These are phyloP conservation scores for Carex pumila DNA, from an alignment of 176 grass and related monocot species.

Conservation along the genomic window DNA sequence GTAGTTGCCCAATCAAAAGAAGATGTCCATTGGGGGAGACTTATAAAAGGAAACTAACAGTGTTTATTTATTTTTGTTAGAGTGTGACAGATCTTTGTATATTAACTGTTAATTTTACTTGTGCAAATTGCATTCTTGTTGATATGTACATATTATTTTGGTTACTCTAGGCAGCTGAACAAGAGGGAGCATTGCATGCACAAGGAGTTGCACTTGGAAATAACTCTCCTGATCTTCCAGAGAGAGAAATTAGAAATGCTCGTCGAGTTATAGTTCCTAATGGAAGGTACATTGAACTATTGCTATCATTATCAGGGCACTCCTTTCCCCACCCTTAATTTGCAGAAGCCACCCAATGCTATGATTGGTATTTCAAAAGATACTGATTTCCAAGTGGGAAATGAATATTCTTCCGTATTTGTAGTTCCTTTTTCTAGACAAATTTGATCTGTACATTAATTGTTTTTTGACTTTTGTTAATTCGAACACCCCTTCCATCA, in stretches of 20 bases:
- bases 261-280: slow-evolving; percentile 22
- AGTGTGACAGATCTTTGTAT: not conserved
- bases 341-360: not conserved
- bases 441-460: not conserved
- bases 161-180: slow-evolving; percentile 41
- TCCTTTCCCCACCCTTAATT: not conserved
- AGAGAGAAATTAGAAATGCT: slow-evolving; percentile 28
- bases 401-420: not conserved
- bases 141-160: slow-evolving; percentile 2
- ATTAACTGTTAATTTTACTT: not conserved
- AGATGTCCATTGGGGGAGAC: not conserved
- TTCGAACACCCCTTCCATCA: not conserved
- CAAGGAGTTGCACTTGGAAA: slow-evolving; percentile 28
- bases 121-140: slow-evolving; percentile 16
- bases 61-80: not conserved
- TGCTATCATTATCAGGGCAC: not conserved
- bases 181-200: slow-evolving; percentile 40
- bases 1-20: not conserved
- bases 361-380: not conserved
- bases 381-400: not conserved
- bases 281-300: slow-evolving; percentile 50
- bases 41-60: not conserved
- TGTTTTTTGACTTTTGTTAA: not conserved
- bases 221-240: slow-evolving; percentile 40
- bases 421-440: not conserved